phyloP scores from a whole-genome alignment of 345 rosid genomes.

The Salix arbutifolia region DNA sequence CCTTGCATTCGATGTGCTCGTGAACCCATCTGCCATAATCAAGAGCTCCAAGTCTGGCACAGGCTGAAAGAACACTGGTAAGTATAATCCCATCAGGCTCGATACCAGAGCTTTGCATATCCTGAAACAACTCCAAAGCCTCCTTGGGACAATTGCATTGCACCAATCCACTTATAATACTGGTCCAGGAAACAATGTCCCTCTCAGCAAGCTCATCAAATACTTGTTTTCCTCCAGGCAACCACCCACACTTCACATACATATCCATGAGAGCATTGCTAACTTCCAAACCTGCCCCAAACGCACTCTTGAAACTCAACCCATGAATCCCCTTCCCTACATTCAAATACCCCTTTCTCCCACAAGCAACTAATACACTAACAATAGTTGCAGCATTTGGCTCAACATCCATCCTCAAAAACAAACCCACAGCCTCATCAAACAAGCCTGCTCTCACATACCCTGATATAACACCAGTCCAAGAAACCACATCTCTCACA shows the following conservation, averaged over 20 bases:
- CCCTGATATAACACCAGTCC: conserved; percentile 40
- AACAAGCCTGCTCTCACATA: conserved; percentile 32
- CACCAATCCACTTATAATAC: conserved; percentile 43
- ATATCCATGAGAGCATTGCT: conserved; percentile 47
- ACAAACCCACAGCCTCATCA: conserved; percentile 33
- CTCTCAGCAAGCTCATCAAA: conserved; percentile 33
- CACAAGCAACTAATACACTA: conserved; percentile 36
- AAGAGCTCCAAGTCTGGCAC: conserved; percentile 46
- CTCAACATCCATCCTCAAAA: conserved; percentile 38
- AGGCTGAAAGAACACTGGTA: conserved; percentile 45
- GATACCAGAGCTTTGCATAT: conserved; percentile 33
- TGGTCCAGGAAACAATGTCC: conserved; percentile 48
- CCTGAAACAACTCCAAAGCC: conserved; percentile 34
- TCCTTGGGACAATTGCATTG: conserved; percentile 32
- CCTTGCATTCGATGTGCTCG: conserved; percentile 30
- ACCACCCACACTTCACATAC: conserved; percentile 42
- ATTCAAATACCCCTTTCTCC: conserved; percentile 32
- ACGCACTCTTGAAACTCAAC: conserved; percentile 23
- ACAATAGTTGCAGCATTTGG: conserved; percentile 34
- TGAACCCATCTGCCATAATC: conserved; percentile 50
- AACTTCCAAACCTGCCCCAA: conserved; percentile 22
- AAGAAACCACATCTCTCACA: conserved; percentile 45
- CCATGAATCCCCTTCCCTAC: conserved; percentile 39
- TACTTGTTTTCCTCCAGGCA: conserved; percentile 35
- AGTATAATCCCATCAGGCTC: conserved; percentile 42